Percentiles rank a stretch among this genome's conserved stretches.
Conservation (phyloP, 805 yeast genomes). For the Ogataea salicorniae region DNA sequence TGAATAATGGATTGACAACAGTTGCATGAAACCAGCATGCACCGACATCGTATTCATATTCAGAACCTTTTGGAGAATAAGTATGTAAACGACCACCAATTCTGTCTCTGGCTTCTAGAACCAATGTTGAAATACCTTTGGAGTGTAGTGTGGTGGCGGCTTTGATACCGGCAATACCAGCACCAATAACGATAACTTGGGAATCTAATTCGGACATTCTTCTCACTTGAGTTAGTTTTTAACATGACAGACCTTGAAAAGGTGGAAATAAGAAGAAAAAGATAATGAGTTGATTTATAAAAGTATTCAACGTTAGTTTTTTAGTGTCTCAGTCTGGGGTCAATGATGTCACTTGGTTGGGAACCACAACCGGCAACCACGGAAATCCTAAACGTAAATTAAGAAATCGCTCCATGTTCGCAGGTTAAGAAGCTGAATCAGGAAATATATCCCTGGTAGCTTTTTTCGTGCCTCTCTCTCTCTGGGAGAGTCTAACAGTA, state of each 20-base stretch:
- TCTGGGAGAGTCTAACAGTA: no score
- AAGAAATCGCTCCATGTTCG: no score
- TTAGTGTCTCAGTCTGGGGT: no score
- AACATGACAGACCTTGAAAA: no score
- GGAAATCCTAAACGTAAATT: no score
- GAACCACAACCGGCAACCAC: no score
- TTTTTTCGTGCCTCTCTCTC: no score
- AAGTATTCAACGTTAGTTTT: no score
- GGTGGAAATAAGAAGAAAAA: neutral
- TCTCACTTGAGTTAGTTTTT: neutral
- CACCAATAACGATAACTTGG: conserved; percentile 42
- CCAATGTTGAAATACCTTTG: conserved; percentile 31
- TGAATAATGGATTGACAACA: conserved; percentile 36
- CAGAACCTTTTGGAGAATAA: conserved; percentile 20
- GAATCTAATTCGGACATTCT: conserved; percentile 7
- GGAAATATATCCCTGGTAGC: no score
- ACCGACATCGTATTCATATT: conserved; percentile 40
- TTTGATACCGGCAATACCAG: conserved; percentile 48
- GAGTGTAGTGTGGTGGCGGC: conserved; percentile 37
- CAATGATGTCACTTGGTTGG: no score
- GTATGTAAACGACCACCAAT: conserved; percentile 42
- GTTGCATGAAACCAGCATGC: conserved; percentile 54
- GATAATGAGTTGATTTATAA: neutral
- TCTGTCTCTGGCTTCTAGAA: conserved; percentile 43
- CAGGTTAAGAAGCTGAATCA: no score